These are phyloP conservation scores for Ensete ventricosum DNA, from an alignment of 176 grass and related monocot species.

Conservation along the genomic window DNA sequence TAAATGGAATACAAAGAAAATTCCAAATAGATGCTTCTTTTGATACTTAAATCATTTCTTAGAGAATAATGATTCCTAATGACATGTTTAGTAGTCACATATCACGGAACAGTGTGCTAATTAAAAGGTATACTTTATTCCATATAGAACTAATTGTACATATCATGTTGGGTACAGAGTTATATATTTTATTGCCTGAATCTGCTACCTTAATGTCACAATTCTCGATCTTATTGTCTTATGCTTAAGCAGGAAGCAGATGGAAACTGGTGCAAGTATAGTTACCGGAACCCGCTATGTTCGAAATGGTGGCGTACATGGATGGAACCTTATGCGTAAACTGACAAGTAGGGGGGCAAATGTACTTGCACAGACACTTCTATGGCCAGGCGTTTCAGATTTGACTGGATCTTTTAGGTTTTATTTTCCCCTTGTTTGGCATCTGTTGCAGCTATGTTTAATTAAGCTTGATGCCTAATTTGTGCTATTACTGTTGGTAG, in stretches of 20 bases:
- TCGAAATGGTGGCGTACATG: slow-evolving; percentile 81
- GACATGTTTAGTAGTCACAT: too few relatives aligned
- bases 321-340: slow-evolving; percentile 96
- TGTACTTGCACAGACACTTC: slow-evolving; percentile 94
- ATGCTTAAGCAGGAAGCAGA: slow-evolving; percentile 49
- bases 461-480: background rate
- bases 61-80: too few relatives aligned
- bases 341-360: slow-evolving; percentile 94
- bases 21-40: too few relatives aligned
- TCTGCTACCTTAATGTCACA: background rate
- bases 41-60: too few relatives aligned
- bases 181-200: background rate
- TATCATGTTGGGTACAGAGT: background rate
- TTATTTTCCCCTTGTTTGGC: background rate
- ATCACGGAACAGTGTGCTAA: background rate
- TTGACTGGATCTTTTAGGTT: slow-evolving; percentile 86
- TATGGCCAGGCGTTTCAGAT: slow-evolving; percentile 85
- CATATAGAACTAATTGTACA: background rate
- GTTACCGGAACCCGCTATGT: slow-evolving; percentile 93
- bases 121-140: background rate
- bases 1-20: too few relatives aligned
- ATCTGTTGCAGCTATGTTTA: background rate
- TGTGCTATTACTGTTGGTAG: slow-evolving; percentile 26
- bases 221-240: slow-evolving; percentile 1
- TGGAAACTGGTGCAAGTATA: slow-evolving; percentile 70